Evolutionary conservation across 2,329 filamentous ascomycete species (phyloP), one percentile per base, ranked within the genome.

Genomic region (Aspergillus glaucus): DNA sequence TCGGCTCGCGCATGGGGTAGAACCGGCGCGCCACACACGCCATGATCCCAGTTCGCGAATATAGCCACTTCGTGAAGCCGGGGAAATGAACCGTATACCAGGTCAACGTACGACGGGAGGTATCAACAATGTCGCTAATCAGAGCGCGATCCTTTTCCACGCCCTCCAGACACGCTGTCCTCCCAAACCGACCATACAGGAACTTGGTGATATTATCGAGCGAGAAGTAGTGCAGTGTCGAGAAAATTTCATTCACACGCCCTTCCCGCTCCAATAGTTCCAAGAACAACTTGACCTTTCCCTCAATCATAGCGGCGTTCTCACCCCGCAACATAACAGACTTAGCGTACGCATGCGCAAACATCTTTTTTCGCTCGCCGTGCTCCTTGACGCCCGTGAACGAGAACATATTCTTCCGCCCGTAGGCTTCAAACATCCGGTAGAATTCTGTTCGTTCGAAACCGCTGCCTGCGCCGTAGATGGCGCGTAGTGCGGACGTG

Each of bases 361-460:
- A 48, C 0, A 79, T 50, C 54, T 79, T 80, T 63, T 81, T 81
- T 15, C 78, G 62, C 1, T 75, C 69, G 0, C 66, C 68, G 57
- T 80, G 77, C 2, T 69, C 64, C 26, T 67, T 68, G 0, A 65
- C 64, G 0, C 67, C 63, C 6, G 64, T 62, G 50, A 80, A 79
- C 0, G 75, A 77, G 56, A 81, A 80, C 2, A 81, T 55, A 47
- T 80, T 79, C 57, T 71, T 72, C 8, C 66, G 65, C 0, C 75
- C 76, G 44, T 78, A 79, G 0, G 71, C 75, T 52, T 79, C 76
- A 50, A 81, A 80, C 74, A 80, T 79, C 42, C 72, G 70, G 47
- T 81, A 81, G 55, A 80, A 81, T 1, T 46, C 43, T 0, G 77
- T 77, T 34, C 76, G 62, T 37, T 74, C 76, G 47, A 75, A 80